Conservation (phyloP, 2,329 filamentous ascomycete genomes). For the Acrodontium crateriforme region DNA sequence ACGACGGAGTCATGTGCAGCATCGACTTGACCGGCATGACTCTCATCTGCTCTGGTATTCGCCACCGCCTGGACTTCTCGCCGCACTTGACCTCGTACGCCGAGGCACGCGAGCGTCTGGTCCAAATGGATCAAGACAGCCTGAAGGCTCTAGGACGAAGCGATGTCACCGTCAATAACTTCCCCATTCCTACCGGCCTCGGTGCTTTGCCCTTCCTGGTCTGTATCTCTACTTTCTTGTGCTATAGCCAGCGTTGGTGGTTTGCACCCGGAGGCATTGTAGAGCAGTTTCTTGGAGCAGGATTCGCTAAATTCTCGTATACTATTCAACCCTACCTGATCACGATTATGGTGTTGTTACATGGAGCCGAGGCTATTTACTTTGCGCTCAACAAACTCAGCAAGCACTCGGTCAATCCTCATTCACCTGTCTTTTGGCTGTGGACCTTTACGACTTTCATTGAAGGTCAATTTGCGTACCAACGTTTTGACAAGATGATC, state of each 20-base stretch:
- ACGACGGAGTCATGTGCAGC: conserved; percentile 49
- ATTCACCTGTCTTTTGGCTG: conserved; percentile 37
- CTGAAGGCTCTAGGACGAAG: conserved; percentile 47
- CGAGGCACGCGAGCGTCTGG: conserved; percentile 56
- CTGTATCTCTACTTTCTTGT: conserved; percentile 41
- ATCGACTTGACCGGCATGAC: conserved; percentile 50
- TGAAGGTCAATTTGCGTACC: conserved; percentile 38
- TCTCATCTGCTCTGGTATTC: conserved; percentile 39
- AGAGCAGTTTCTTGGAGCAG: conserved; percentile 32
- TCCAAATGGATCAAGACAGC: conserved; percentile 55
- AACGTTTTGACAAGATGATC: conserved; percentile 34
- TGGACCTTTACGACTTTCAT: conserved; percentile 41
- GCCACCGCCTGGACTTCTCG: conserved; percentile 45
- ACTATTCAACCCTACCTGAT: conserved; percentile 47
- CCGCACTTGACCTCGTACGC: conserved; percentile 56
- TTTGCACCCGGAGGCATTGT: conserved; percentile 37
- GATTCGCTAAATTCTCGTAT: conserved; percentile 44
- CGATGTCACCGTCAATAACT: conserved; percentile 41
- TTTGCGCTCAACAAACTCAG: conserved; percentile 34
- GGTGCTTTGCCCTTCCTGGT: conserved; percentile 36
- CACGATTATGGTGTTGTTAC: conserved; percentile 46
- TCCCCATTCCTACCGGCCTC: conserved; percentile 35
- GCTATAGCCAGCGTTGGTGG: conserved; percentile 35
- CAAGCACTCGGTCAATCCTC: conserved; percentile 37
- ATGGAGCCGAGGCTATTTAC: conserved; percentile 46